These are phyloP conservation scores for Pseudocercospora macadamiae DNA, from an alignment of 2,329 filamentous ascomycete species.

Conservation along the genomic window DNA sequence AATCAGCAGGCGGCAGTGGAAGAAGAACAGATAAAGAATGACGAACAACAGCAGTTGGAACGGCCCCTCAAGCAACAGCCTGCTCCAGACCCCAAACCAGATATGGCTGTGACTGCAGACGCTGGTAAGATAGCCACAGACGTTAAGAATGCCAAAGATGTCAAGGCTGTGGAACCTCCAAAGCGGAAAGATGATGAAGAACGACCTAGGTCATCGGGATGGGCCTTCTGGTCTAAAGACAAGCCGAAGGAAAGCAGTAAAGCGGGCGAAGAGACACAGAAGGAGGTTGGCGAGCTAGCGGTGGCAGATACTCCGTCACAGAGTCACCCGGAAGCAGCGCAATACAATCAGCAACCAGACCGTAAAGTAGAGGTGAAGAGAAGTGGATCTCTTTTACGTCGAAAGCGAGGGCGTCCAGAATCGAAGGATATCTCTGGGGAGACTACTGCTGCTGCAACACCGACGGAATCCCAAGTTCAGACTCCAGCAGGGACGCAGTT, in stretches of 20 bases:
- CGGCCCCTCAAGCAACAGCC: slow-evolving; percentile 15
- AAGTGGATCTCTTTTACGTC: slow-evolving; percentile 29
- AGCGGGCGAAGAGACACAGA: slow-evolving; percentile 60
- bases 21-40: slow-evolving; percentile 26
- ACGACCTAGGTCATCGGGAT: slow-evolving; percentile 60
- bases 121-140: slow-evolving; percentile 13
- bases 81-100: slow-evolving; percentile 22
- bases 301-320: slow-evolving; percentile 56
- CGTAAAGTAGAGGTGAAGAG: slow-evolving; percentile 23
- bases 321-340: slow-evolving; percentile 53
- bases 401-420: slow-evolving; percentile 28
- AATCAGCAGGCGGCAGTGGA: slow-evolving; percentile 41
- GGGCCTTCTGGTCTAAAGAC: slow-evolving; percentile 79
- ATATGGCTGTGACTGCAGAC: slow-evolving; percentile 12
- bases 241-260: slow-evolving; percentile 45
- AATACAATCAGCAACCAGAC: slow-evolving; percentile 46
- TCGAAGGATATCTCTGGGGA: slow-evolving; percentile 27
- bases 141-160: slow-evolving; percentile 9
- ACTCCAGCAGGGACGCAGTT: slow-evolving; percentile 28
- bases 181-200: slow-evolving; percentile 21
- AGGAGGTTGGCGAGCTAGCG: slow-evolving; percentile 55
- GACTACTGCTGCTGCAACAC: slow-evolving; percentile 28
- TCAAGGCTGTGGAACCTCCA: slow-evolving; percentile 4
- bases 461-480: slow-evolving; percentile 24
- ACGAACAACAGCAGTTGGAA: slow-evolving; percentile 17